Percentiles rank a stretch among this genome's conserved stretches.
phyloP scores from a whole-genome alignment of 768 basidiomycete species.

The Tricholoma saponaceum region DNA sequence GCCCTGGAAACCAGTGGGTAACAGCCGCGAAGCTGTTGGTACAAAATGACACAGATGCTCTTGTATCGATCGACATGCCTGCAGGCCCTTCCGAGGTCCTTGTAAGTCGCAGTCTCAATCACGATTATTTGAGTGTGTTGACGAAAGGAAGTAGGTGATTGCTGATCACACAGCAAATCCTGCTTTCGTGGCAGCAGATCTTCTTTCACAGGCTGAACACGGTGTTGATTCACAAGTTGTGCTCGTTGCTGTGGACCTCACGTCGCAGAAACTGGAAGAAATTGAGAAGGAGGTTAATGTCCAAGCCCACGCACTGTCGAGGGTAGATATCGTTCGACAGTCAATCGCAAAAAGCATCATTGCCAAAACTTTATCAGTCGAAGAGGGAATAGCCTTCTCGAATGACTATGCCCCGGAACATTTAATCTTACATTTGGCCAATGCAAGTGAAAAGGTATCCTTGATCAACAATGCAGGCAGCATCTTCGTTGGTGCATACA shows the following conservation, averaged over 20 bases:
- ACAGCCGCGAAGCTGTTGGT: slow-evolving; percentile 99
- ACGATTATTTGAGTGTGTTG: neutral
- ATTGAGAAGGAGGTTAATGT: slow-evolving; percentile 84
- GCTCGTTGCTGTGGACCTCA: slow-evolving; percentile 74
- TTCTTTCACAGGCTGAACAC: slow-evolving; percentile 97
- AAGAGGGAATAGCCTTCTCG: slow-evolving; percentile 83
- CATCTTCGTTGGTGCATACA: slow-evolving; percentile 92
- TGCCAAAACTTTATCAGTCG: slow-evolving; percentile 60
- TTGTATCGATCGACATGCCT: slow-evolving; percentile 98
- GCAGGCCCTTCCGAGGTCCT: slow-evolving; percentile 97
- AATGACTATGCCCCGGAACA: slow-evolving; percentile 99
- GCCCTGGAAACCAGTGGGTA: slow-evolving; percentile 99
- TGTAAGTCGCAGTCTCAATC: slow-evolving; percentile 44
- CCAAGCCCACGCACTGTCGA: slow-evolving; percentile 82
- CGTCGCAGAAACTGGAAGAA: slow-evolving; percentile 53
- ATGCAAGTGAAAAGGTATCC: slow-evolving; percentile 61
- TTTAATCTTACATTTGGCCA: slow-evolving; percentile 83
- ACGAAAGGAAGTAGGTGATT: slow-evolving; percentile 62
- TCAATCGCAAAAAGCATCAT: slow-evolving; percentile 91
- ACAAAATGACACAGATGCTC: slow-evolving; percentile 95
- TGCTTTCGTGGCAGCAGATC: slow-evolving; percentile 92
- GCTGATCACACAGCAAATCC: slow-evolving; percentile 86
- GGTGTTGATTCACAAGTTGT: slow-evolving; percentile 98
- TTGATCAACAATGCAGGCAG: slow-evolving; percentile 90
- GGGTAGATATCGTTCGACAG: slow-evolving; percentile 87